Percentiles rank a stretch among this genome's conserved stretches.
phyloP scores from a whole-genome alignment of 768 basidiomycete genomes.

The Mycena olivaceomarginata region DNA sequence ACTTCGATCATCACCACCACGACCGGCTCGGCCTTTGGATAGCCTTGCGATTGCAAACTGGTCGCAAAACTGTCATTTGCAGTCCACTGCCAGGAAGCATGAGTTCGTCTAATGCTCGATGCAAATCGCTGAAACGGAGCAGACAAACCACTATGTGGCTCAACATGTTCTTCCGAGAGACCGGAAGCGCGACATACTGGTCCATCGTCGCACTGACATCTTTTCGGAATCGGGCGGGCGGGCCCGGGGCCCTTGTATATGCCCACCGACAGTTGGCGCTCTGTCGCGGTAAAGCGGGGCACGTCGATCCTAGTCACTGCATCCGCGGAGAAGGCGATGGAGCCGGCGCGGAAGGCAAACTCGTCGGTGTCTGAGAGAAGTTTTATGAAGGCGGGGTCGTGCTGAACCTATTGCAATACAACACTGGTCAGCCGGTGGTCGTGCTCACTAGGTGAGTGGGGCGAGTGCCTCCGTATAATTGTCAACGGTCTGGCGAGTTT shows the following conservation, averaged over 20 bases:
- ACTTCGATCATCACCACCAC: background rate
- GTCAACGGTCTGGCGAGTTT: background rate
- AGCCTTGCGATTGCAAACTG: background rate
- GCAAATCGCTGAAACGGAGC: background rate
- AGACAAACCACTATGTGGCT: background rate
- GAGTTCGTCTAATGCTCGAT: too few species aligned
- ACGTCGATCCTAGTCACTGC: background rate
- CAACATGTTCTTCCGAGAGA: background rate
- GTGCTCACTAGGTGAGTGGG: background rate
- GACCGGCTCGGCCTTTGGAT: background rate
- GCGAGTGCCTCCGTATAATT: background rate
- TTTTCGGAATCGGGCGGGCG: background rate
- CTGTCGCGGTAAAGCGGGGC: background rate
- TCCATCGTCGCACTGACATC: background rate
- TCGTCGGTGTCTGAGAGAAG: background rate
- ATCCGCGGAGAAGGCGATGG: background rate
- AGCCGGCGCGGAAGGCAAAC: background rate
- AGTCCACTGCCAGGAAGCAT: background rate
- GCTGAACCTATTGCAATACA: background rate
- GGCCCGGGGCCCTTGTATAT: background rate
- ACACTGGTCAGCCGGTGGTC: too few species aligned
- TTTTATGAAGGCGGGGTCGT: background rate
- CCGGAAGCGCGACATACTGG: background rate
- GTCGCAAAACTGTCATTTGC: background rate
- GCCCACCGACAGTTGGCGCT: background rate